Conservation (phyloP, 768 basidiomycete species). For the Pulveroboletus ravenelii region DNA sequence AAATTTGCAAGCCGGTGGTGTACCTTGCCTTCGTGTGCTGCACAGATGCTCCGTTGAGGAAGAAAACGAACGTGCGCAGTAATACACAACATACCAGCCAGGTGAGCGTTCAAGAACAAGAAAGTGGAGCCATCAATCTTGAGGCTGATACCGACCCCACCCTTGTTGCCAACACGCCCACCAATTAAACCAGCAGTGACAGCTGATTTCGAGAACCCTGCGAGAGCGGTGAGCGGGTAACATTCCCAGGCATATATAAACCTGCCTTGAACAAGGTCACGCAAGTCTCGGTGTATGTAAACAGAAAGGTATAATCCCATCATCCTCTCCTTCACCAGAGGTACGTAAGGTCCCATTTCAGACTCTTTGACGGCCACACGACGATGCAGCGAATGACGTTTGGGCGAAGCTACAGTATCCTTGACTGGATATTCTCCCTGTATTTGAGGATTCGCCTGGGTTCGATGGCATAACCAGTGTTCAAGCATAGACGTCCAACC, state of each 20-base stretch:
- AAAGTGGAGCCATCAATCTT: constrained; percentile 79
- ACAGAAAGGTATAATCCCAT: constrained; percentile 84
- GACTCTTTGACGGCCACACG: constrained; percentile 40
- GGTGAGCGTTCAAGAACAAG: constrained; percentile 86
- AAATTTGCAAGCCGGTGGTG: constrained; percentile 82
- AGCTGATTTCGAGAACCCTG: constrained; percentile 72
- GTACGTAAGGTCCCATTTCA: constrained; percentile 71
- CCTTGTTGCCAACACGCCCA: constrained; percentile 89
- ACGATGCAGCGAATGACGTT: constrained; percentile 41
- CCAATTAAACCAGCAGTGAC: constrained; percentile 90
- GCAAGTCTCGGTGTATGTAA: constrained; percentile 70
- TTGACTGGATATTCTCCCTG: constrained; percentile 19
- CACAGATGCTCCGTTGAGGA: neutral
- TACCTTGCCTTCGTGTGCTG: constrained; percentile 74
- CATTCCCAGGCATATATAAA: neutral
- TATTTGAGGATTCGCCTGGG: constrained; percentile 21
- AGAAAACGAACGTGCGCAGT: neutral
- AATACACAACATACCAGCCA: constrained; percentile 55
- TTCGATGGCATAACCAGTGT: constrained; percentile 57
- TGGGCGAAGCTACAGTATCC: constrained; percentile 38
- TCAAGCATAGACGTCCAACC: constrained; percentile 79
- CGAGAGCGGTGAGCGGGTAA: neutral
- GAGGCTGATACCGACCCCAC: constrained; percentile 86
- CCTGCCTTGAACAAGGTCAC: constrained; percentile 57
- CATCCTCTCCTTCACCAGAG: constrained; percentile 84